phyloP scores from a whole-genome alignment of 139 green algal genomes.

The Asterochloris erici region DNA sequence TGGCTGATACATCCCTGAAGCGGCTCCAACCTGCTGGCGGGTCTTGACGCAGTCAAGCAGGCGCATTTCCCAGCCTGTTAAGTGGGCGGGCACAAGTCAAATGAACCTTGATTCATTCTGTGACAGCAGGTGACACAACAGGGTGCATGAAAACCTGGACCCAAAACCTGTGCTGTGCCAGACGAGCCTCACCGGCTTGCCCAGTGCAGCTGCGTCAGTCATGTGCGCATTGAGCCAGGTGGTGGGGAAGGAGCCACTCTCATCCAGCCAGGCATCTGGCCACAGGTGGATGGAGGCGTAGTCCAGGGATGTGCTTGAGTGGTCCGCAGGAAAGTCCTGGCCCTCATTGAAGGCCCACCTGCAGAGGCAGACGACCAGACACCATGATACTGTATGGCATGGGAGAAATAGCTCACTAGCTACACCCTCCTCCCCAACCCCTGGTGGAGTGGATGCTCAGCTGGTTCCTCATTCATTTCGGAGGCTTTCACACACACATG shows the following conservation, averaged over 20 bases:
- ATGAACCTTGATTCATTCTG: background rate
- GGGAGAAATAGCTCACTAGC: too few relatives aligned
- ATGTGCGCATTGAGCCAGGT: constrained; percentile 44
- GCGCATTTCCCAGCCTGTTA: background rate
- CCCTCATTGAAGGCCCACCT: constrained; percentile 16
- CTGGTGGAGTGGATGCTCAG: too few relatives aligned
- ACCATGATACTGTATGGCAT: too few relatives aligned
- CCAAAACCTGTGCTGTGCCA: background rate
- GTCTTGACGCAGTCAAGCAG: too few relatives aligned
- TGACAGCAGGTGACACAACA: background rate
- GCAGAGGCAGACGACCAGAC: background rate
- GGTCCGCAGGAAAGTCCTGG: constrained; percentile 49
- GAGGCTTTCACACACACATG: too few relatives aligned
- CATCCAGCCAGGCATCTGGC: constrained; percentile 58
- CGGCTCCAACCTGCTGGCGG: too few relatives aligned
- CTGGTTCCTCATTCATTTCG: too few relatives aligned
- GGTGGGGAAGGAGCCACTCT: constrained; percentile 24
- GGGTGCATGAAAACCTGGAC: background rate
- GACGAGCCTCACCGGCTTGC: constrained; percentile 28
- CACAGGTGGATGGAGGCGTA: constrained; percentile 52
- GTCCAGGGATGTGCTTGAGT: constrained; percentile 39
- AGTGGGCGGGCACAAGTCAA: background rate
- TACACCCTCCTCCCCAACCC: too few relatives aligned
- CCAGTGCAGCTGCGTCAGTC: constrained; percentile 18
- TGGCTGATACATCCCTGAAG: too few relatives aligned